Conservation (phyloP, 768 basidiomycete genomes). For the Sporobolomyces phaffii region DNA sequence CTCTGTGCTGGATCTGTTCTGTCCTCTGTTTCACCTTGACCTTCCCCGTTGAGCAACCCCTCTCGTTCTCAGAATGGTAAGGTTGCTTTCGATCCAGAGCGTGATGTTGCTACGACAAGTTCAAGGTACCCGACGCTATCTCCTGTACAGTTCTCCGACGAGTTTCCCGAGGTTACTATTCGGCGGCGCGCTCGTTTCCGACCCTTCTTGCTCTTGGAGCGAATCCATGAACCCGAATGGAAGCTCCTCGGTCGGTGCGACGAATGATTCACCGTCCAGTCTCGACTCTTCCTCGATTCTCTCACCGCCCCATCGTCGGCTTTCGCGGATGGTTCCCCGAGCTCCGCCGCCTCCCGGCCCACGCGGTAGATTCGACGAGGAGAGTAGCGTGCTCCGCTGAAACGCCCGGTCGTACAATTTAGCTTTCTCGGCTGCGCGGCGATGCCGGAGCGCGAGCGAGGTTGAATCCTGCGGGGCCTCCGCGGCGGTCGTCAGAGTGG, state of each 20-base stretch:
- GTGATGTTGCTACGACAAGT: no score
- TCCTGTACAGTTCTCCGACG: slow-evolving; percentile 19
- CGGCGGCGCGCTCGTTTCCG: neutral
- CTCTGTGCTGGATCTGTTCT: no score
- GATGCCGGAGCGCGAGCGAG: neutral
- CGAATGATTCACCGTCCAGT: slow-evolving; percentile 26
- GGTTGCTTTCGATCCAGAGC: no score
- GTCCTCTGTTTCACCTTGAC: no score
- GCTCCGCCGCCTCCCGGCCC: no score
- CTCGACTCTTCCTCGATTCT: slow-evolving; percentile 19
- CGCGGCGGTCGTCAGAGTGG: neutral
- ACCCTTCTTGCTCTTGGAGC: neutral
- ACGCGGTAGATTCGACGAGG: neutral
- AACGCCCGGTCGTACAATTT: slow-evolving; percentile 34
- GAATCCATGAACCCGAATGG: neutral
- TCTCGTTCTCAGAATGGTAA: no score
- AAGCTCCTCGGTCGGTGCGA: slow-evolving; percentile 23
- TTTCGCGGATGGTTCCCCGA: no score
- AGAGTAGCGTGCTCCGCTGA: slow-evolving; percentile 1
- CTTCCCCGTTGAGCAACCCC: no score
- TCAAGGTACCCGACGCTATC: no score
- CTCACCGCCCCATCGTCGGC: neutral
- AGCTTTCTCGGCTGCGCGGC: slow-evolving; percentile 15
- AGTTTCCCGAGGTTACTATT: neutral
- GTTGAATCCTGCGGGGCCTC: neutral